These are phyloP conservation scores for Metschnikowia kofuensis DNA, from an alignment of 805 yeast genomes.

Conservation along the genomic window DNA sequence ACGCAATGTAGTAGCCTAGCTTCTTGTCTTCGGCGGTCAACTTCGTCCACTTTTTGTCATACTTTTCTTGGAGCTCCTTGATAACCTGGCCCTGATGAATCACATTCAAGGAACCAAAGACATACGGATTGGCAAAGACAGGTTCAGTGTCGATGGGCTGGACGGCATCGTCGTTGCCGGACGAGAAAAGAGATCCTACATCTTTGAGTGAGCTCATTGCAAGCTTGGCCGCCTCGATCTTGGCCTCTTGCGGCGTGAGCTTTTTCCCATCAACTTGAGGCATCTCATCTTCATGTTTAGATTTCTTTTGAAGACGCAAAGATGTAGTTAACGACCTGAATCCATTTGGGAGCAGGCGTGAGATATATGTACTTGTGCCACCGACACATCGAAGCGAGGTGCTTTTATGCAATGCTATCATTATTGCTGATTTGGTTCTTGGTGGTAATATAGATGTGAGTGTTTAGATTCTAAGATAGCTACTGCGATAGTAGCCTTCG, in stretches of 20 bases:
- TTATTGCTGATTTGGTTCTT: neutral
- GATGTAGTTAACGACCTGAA: neutral
- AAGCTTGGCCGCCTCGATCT: constrained; percentile 35
- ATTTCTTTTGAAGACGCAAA: neutral
- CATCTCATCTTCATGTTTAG: neutral
- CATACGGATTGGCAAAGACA: constrained; percentile 36
- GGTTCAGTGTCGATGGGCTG: constrained; percentile 49
- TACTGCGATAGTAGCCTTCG: no score
- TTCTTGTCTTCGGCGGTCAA: constrained; percentile 49
- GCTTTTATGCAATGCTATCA: neutral
- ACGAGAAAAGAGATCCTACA: constrained; percentile 36
- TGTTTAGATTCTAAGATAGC: no score
- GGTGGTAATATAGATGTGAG: no score
- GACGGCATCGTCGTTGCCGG: constrained; percentile 39
- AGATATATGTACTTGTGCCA: neutral
- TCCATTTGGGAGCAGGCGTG: neutral
- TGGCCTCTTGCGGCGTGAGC: constrained; percentile 18
- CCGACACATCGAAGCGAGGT: neutral
- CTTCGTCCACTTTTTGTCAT: constrained; percentile 54
- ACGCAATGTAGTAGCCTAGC: constrained; percentile 58
- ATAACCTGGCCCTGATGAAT: constrained; percentile 58
- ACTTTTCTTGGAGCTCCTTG: constrained; percentile 48
- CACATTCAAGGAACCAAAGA: constrained; percentile 33
- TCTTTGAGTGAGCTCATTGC: constrained; percentile 41
- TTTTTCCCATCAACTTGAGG: constrained; percentile 11